Conservation (phyloP, 306 rosid species). For the Quercus bicolor region DNA sequence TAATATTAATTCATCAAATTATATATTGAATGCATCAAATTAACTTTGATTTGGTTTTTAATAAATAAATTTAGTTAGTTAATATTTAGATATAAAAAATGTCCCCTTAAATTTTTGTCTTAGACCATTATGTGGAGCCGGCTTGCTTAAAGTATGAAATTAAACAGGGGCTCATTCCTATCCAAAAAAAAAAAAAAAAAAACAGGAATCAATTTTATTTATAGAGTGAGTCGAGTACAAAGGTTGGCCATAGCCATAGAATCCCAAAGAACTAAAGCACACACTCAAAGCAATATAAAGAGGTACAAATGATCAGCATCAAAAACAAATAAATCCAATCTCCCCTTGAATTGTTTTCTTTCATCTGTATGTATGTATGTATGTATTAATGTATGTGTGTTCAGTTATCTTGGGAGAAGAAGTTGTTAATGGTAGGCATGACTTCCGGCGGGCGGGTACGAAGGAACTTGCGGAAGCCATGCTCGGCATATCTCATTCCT, state of each 20-base stretch:
- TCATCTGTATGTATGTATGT: no score
- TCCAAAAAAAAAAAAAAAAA: no score
- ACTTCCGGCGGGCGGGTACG: slow-evolving; percentile 76
- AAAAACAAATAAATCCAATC: background rate
- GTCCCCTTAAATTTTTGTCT: no score
- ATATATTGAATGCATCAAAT: no score
- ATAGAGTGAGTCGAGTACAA: background rate
- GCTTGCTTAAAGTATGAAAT: no score
- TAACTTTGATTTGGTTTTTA: no score
- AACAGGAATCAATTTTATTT: no score
- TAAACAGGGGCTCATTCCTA: no score
- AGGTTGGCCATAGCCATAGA: background rate
- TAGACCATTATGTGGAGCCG: no score
- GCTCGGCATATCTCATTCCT: slow-evolving; percentile 74
- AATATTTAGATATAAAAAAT: no score
- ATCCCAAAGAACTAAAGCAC: background rate
- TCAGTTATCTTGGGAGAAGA: slow-evolving; percentile 59
- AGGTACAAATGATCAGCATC: background rate
- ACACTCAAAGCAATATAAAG: background rate
- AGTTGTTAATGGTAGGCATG: slow-evolving; percentile 75
- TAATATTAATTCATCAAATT: no score
- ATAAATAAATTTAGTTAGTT: no score
- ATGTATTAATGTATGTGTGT: background rate
- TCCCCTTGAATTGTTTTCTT: background rate
- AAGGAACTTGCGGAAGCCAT: slow-evolving; percentile 66